Percentiles rank a stretch among this genome's conserved stretches.
phyloP scores from a whole-genome alignment of 2,329 filamentous ascomycete species.

The Sporothrix mexicana region DNA sequence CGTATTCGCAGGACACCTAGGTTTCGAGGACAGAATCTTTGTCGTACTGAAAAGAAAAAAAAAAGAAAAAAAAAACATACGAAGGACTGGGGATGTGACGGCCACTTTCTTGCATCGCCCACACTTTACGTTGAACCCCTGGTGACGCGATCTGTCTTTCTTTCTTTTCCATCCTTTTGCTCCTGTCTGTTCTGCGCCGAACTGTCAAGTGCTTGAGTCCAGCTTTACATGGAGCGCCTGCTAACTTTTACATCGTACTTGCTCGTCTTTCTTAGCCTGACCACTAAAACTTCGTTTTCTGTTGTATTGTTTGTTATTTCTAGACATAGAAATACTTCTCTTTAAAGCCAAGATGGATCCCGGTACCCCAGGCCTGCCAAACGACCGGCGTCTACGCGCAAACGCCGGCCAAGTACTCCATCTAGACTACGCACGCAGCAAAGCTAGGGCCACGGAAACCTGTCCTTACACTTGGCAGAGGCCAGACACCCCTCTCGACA shows the following conservation, averaged over 20 bases:
- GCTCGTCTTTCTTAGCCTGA: neutral
- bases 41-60: too few relatives aligned
- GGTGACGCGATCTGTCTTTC: neutral
- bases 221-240: too few relatives aligned
- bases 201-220: too few relatives aligned
- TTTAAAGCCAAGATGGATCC: neutral
- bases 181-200: too few relatives aligned
- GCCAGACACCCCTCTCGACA: neutral
- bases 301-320: neutral
- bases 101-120: neutral
- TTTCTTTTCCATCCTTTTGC: neutral
- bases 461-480: neutral
- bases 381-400: neutral
- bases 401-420: neutral
- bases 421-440: constrained; percentile 16
- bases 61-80: too few relatives aligned
- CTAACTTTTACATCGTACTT: too few relatives aligned
- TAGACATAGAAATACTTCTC: neutral
- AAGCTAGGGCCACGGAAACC: constrained; percentile 18
- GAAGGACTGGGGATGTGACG: neutral
- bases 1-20: too few relatives aligned
- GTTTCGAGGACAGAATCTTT: too few relatives aligned
- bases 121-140: neutral
- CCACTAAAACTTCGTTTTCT: too few relatives aligned
- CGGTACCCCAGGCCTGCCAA: constrained; percentile 20